A percentile compares a stretch with the other conserved stretches of the same genome.
Evolutionary conservation across 2,329 filamentous ascomycete species (phyloP).

Genomic region (Stagonosporopsis cucurbitacearum): DNA sequence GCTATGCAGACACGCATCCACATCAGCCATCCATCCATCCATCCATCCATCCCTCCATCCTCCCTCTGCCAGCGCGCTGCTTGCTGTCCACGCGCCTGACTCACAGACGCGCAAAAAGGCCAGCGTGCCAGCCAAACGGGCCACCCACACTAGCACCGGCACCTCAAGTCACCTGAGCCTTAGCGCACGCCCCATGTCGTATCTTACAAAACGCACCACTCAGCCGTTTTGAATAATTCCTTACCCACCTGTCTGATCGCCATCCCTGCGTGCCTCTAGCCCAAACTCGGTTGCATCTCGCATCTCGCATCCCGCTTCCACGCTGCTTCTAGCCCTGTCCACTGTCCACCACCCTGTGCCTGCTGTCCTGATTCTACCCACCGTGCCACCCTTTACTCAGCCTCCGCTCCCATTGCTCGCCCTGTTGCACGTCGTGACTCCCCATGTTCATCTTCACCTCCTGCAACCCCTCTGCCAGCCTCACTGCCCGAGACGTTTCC

Average conservation of each 20-base stretch:
- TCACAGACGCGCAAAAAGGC: background rate
- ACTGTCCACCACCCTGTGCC: too few relatives aligned
- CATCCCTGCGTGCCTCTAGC: conserved; percentile 27
- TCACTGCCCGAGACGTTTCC: conserved; percentile 7
- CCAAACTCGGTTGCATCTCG: conserved; percentile 8
- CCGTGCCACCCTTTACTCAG: background rate
- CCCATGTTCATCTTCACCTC: background rate
- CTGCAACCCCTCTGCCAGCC: conserved; percentile 13
- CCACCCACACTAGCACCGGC: conserved; percentile 3
- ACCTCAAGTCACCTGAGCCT: conserved; percentile 11
- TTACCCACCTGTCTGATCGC: conserved; percentile 6
- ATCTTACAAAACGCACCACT: conserved; percentile 35
- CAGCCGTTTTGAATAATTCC: conserved; percentile 30
- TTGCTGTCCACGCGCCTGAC: conserved; percentile 1
- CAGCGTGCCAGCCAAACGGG: background rate
- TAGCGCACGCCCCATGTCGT: background rate
- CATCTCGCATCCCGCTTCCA: background rate
- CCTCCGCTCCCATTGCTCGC: background rate
- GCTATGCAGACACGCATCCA: too few relatives aligned
- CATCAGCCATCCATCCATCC: too few relatives aligned
- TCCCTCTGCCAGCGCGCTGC: too few relatives aligned
- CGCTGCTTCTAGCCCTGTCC: too few relatives aligned
- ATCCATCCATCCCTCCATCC: too few relatives aligned
- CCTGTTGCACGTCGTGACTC: background rate
- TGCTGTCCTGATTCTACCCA: too few relatives aligned